Conservation (phyloP, 495 filamentous ascomycete genomes). For the Clohesyomyces aquaticus region DNA sequence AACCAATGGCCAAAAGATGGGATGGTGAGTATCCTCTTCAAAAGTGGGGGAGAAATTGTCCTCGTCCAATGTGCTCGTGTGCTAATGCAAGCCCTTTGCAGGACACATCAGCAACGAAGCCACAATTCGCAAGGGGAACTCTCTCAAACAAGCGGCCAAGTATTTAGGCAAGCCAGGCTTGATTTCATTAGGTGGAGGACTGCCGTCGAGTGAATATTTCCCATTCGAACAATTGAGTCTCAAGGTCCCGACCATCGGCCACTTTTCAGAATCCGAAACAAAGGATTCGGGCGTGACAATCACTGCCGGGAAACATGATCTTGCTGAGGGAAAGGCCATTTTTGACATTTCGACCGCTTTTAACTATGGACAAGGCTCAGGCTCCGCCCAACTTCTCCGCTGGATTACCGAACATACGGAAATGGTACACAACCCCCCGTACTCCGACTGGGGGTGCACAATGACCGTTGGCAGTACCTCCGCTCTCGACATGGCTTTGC, state of each 20-base stretch:
- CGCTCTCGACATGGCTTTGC: constrained; percentile 73
- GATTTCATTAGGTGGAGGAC: constrained; percentile 89
- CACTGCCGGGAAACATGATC: constrained; percentile 79
- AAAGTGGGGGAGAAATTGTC: background rate
- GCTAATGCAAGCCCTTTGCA: constrained; percentile 41
- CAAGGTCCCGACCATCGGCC: constrained; percentile 67
- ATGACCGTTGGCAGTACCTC: constrained; percentile 78
- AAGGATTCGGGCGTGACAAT: constrained; percentile 49
- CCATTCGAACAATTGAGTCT: constrained; percentile 72
- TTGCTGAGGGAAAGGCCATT: constrained; percentile 62
- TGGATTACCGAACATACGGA: constrained; percentile 93
- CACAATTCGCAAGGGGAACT: constrained; percentile 42
- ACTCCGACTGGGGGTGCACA: constrained; percentile 80
- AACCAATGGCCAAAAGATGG: constrained; percentile 81
- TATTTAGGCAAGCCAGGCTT: constrained; percentile 71
- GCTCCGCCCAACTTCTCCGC: constrained; percentile 81
- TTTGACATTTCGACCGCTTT: constrained; percentile 81
- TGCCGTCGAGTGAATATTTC: constrained; percentile 88
- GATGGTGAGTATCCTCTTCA: constrained; percentile 65
- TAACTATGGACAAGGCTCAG: constrained; percentile 88
- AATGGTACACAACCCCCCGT: constrained; percentile 72
- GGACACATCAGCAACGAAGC: constrained; percentile 63
- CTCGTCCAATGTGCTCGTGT: background rate
- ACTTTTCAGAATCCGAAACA: constrained; percentile 71
- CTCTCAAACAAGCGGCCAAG: constrained; percentile 76